These are phyloP conservation scores for Solanum medicagineum DNA, from an alignment of 257 asterid genomes.

Conservation along the genomic window DNA sequence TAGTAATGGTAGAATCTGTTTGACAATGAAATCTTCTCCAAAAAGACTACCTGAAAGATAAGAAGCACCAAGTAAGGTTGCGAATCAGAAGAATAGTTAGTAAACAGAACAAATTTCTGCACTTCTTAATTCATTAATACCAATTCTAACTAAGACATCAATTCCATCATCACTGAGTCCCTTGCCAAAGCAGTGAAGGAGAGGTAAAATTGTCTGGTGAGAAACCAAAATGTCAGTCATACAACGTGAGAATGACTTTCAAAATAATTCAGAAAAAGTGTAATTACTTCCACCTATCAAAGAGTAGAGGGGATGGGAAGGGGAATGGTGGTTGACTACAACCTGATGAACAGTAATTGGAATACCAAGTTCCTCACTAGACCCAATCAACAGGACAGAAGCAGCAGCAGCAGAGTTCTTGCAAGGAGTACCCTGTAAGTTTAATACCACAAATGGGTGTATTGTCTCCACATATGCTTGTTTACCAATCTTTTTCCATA, in stretches of 20 bases:
- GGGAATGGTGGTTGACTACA: background rate
- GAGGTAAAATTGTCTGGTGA: slow-evolving; percentile 78
- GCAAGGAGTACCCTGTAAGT: slow-evolving; percentile 55
- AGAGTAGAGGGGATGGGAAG: background rate
- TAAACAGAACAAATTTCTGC: background rate
- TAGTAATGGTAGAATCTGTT: slow-evolving; percentile 72
- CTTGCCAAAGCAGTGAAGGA: slow-evolving; percentile 84
- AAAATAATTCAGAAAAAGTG: background rate
- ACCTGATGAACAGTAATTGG: slow-evolving; percentile 97
- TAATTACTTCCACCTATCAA: background rate
- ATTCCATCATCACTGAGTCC: slow-evolving; percentile 85
- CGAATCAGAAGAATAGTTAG: background rate
- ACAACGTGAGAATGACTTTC: background rate
- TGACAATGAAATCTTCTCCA: slow-evolving; percentile 63
- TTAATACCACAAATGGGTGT: slow-evolving; percentile 81
- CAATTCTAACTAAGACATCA: slow-evolving; percentile 81
- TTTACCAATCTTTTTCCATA: slow-evolving; percentile 75
- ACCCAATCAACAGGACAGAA: slow-evolving; percentile 81
- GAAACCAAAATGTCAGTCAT: slow-evolving; percentile 4
- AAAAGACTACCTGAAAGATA: slow-evolving; percentile 65
- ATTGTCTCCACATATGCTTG: slow-evolving; percentile 68
- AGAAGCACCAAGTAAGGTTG: slow-evolving; percentile 8
- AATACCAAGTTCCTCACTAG: slow-evolving; percentile 93
- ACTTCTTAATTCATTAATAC: slow-evolving; percentile 23
- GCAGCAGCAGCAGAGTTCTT: slow-evolving; percentile 79